Evolutionary conservation across 441 rosid species (phyloP).

Genomic region (Erysimum pusillum): DNA sequence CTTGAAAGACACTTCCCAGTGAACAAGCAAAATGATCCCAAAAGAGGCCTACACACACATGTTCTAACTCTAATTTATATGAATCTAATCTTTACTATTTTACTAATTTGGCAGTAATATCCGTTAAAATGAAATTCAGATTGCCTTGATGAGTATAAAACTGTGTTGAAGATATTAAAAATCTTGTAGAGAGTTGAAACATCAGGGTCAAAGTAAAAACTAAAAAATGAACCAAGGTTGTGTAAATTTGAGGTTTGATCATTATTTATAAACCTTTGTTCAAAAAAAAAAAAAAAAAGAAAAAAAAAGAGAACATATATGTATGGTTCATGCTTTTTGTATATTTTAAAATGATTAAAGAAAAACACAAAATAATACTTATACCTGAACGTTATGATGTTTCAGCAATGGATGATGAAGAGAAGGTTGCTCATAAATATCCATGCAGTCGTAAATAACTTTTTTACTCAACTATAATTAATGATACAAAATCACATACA

Average conservation of each 20-base stretch:
- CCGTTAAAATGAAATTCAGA: background rate
- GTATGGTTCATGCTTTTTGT: background rate
- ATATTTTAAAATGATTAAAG: background rate
- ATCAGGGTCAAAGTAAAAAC: too few species aligned
- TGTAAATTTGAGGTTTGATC: background rate
- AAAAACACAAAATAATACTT: background rate
- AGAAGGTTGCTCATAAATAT: background rate
- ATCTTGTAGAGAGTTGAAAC: too few species aligned
- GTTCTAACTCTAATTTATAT: too few species aligned
- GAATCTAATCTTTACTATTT: too few species aligned
- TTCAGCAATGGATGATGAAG: background rate
- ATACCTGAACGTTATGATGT: background rate
- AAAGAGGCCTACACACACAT: background rate
- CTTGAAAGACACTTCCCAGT: background rate
- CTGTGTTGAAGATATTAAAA: background rate
- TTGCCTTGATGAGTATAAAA: background rate
- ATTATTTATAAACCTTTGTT: background rate
- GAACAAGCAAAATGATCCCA: background rate
- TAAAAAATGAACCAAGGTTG: background rate
- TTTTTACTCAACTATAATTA: background rate
- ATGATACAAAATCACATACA: background rate
- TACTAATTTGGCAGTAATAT: background rate
- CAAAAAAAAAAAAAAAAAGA: too few species aligned
- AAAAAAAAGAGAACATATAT: too few species aligned
- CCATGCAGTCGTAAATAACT: conserved; percentile 2